Conservation (phyloP, 192 early-diverging fungal species). For the Spizellomyces sp. region DNA sequence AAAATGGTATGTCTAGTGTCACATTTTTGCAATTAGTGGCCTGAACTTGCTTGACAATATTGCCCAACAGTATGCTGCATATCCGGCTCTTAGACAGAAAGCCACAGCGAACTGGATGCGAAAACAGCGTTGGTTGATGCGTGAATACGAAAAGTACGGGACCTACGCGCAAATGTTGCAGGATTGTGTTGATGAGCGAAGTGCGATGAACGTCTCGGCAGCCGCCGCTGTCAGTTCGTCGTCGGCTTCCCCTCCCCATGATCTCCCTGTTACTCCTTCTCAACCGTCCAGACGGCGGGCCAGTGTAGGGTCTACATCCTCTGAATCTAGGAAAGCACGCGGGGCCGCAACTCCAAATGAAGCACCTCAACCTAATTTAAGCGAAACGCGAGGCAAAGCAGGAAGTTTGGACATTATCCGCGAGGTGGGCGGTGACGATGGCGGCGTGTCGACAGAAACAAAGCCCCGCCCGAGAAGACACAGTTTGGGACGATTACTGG, state of each 20-base stretch:
- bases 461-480: constrained; percentile 3
- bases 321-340: too few species aligned
- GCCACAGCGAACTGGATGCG: constrained; percentile 50
- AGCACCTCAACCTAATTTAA: too few species aligned
- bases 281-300: too few species aligned
- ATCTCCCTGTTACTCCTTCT: too few species aligned
- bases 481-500: background rate
- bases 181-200: constrained; percentile 2
- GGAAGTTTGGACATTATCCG: constrained; percentile 3
- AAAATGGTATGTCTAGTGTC: constrained; percentile 23
- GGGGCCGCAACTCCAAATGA: too few species aligned
- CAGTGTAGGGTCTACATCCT: too few species aligned
- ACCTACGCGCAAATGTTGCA: constrained; percentile 39
- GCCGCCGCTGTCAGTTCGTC: too few species aligned
- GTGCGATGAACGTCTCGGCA: background rate
- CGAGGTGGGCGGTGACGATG: constrained; percentile 2
- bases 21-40: background rate
- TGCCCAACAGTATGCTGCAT: constrained; percentile 23
- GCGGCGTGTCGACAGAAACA: background rate
- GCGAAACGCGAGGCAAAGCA: constrained; percentile 1
- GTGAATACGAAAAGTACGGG: constrained; percentile 46
- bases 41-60: too few species aligned
- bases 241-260: too few species aligned
- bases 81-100: constrained; percentile 34
- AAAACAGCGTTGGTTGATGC: constrained; percentile 45